Percentiles rank a stretch among this genome's conserved stretches.
phyloP scores from a whole-genome alignment of 1,139 yeast genomes.

The Blastobotrys malaysiensis region DNA sequence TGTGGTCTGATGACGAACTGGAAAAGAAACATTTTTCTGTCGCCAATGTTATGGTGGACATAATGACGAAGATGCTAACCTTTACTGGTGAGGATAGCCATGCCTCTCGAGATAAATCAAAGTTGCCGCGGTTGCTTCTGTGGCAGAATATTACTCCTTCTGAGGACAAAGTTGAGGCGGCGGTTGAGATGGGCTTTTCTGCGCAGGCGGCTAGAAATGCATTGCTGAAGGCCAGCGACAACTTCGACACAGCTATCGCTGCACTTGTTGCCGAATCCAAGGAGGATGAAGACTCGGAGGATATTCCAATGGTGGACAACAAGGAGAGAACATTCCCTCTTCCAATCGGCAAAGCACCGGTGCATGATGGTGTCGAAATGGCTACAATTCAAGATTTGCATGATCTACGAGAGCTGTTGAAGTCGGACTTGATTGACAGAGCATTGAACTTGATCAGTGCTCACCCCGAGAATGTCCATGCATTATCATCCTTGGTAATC shows the following conservation, averaged over 20 bases:
- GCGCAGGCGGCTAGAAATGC: constrained; percentile 38
- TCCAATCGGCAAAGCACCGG: constrained; percentile 26
- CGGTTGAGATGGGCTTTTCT: constrained; percentile 43
- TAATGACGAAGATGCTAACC: constrained; percentile 22
- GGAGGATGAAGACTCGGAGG: constrained; percentile 1
- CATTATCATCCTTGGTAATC: constrained; percentile 47
- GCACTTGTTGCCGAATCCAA: constrained; percentile 3
- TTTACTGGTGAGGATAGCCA: constrained; percentile 20
- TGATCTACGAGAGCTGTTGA: constrained; percentile 34
- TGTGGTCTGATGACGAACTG: constrained; percentile 29
- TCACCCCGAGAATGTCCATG: constrained; percentile 47
- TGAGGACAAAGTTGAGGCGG: constrained; percentile 44
- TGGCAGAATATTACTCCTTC: constrained; percentile 50
- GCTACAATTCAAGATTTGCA: constrained; percentile 41
- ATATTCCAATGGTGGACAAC: neutral
- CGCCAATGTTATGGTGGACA: constrained; percentile 20
- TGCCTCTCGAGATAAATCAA: constrained; percentile 12
- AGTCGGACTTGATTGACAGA: constrained; percentile 39
- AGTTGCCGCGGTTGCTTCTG: constrained; percentile 22
- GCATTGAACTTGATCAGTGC: constrained; percentile 46
- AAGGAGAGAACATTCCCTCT: constrained; percentile 1
- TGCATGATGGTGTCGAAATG: constrained; percentile 23
- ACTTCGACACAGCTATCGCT: constrained; percentile 8
- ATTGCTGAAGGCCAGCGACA: constrained; percentile 16
- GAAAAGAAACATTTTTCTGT: constrained; percentile 21